Evolutionary conservation across 1,139 yeast genomes (phyloP).

Genomic region (Groenewaldozyma auringiensis): DNA sequence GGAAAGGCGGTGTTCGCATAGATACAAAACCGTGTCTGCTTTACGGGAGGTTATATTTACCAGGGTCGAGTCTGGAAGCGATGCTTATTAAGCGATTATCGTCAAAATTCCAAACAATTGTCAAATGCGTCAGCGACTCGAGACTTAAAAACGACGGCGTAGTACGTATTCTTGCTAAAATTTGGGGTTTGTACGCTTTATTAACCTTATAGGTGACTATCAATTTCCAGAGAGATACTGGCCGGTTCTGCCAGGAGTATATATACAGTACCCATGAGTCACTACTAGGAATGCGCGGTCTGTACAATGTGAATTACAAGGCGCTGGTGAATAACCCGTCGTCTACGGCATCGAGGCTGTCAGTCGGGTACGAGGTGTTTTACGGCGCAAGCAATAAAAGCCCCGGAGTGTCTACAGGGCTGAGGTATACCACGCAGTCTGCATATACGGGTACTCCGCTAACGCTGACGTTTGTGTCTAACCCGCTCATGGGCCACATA

Average conservation of each 20-base stretch:
- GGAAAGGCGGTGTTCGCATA: conserved; percentile 29
- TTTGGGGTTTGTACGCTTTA: background rate
- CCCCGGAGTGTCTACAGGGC: conserved; percentile 60
- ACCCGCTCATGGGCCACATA: conserved; percentile 86
- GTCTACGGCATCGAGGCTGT: conserved; percentile 38
- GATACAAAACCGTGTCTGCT: conserved; percentile 36
- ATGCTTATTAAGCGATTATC: conserved; percentile 67
- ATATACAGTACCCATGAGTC: conserved; percentile 86
- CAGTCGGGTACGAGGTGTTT: conserved; percentile 85
- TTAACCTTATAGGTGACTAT: conserved; percentile 41
- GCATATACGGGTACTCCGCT: conserved; percentile 83
- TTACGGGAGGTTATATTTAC: conserved; percentile 85
- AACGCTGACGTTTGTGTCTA: conserved; percentile 77
- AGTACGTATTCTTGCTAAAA: background rate
- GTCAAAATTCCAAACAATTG: conserved; percentile 51
- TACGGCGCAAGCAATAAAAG: conserved; percentile 78
- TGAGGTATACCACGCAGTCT: conserved; percentile 79
- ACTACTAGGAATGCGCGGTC: conserved; percentile 70
- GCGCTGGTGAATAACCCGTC: conserved; percentile 24
- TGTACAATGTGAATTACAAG: conserved; percentile 55
- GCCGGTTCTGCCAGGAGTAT: conserved; percentile 63
- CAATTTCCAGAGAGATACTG: conserved; percentile 62
- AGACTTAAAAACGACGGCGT: conserved; percentile 49
- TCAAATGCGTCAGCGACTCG: conserved; percentile 71
- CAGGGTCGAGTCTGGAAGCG: conserved; percentile 82